Base-by-base conservation (phyloP, 345 rosid genomes). In the Populus tremula region DNA sequence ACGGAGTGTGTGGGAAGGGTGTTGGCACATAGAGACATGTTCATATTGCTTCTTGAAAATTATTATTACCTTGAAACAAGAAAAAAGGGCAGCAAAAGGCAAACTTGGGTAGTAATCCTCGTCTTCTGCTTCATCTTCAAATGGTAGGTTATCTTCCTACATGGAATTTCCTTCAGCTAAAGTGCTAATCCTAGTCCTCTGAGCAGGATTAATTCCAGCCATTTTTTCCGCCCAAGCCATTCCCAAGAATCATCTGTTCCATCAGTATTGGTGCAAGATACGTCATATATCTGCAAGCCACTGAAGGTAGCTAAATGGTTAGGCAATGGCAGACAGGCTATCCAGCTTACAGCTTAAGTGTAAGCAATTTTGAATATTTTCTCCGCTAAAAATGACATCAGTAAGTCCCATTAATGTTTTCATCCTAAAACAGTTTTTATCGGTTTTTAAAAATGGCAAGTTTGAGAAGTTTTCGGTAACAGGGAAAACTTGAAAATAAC, bases 61-160 rank as follows among this genome's bases (percentile, higher is more conserved):
- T 54, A 21, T 54, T 54, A 21, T 21, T 80, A 93, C 99, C 97
- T 93, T 93, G 53, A 93, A 88, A 83, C 88, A 89, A 43, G 99
- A 92, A 84, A 92, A 92, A 36, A 96, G 90, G 74, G 96, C 94
- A 71, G 98, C 92, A 84, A 96, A 96, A 74, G 98, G 98, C 89
- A 96, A 85, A 86, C 98, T 93, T 65, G 97, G 93, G 76, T 87
- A 91, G 69, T 90, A 93, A 84, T 93, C 96, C 81, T 90, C 93
- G 71, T 96, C 98, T 82, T 88, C 94, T 10, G 87, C 84, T 72
- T 96, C 99, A 83, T 96, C 97, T 82, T 92, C 99, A 69, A 86
- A 81, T 59, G 89, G 89, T 2, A 77, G 83, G 76, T 36, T 45
- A 38, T 82, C 83, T 38, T 86, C 90, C 68, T 79, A 73, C 71